A percentile compares a stretch with the other conserved stretches of the same genome.
These are phyloP conservation scores for Verticillium isaacii DNA, from an alignment of 2,329 filamentous ascomycete species.

Conservation along the genomic window DNA sequence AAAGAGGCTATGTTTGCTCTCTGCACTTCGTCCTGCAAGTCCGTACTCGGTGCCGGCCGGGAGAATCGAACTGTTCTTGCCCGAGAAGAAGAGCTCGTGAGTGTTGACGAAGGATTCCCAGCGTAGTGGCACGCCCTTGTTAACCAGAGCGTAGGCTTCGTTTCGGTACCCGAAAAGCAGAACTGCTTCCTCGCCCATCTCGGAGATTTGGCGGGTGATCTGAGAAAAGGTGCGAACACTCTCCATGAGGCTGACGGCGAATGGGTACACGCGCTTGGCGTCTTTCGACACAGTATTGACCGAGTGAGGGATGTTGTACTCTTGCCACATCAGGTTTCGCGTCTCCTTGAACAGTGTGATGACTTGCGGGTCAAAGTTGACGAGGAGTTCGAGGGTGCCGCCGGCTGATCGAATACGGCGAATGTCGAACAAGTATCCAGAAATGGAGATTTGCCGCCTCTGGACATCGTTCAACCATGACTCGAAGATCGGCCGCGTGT, in stretches of 20 bases:
- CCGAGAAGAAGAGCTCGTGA: constrained; percentile 76
- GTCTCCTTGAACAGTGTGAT: constrained; percentile 99
- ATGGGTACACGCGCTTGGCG: constrained; percentile 97
- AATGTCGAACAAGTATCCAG: constrained; percentile 88
- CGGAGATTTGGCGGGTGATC: constrained; percentile 75
- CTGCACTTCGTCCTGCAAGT: constrained; percentile 48
- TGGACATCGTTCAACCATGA: constrained; percentile 92
- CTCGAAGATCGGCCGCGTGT: constrained; percentile 90
- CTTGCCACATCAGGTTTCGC: constrained; percentile 90
- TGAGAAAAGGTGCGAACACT: constrained; percentile 92
- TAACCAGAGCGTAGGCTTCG: constrained; percentile 77
- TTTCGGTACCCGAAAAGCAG: constrained; percentile 89
- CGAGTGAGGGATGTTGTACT: constrained; percentile 87
- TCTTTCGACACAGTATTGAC: constrained; percentile 97
- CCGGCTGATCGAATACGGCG: constrained; percentile 84
- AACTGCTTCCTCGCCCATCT: constrained; percentile 83
- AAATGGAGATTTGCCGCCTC: constrained; percentile 82
- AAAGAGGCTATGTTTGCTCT: constrained; percentile 95
- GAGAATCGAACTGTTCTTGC: constrained; percentile 32
- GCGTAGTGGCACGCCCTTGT: constrained; percentile 81
- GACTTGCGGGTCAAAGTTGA: constrained; percentile 97
- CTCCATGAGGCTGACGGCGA: constrained; percentile 97
- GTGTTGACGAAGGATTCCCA: constrained; percentile 99
- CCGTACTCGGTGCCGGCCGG: constrained; percentile 33
- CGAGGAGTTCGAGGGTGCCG: constrained; percentile 78